Base-by-base conservation (phyloP, 768 basidiomycete species). In the Boletus tylopilopsis region DNA sequence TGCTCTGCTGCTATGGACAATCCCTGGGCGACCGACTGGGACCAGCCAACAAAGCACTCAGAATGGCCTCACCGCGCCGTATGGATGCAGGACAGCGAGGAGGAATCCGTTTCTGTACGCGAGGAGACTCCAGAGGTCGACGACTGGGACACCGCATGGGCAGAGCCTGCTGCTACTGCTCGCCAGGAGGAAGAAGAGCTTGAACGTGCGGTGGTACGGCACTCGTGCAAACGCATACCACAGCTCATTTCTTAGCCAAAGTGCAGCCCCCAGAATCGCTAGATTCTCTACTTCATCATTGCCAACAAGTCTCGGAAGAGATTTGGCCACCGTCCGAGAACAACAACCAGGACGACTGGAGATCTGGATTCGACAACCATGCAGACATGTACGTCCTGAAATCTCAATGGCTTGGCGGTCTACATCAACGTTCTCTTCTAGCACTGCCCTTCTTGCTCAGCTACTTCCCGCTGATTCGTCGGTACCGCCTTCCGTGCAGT, bases 211-310 rank as follows among this genome's bases (percentile, higher is more conserved):
- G 81, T 88, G 62, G 88, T 89, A 68, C 68, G 87, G 33, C 54
- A 29, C 60, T 43, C 33, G 45, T 50, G 47, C 34, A 50, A 21
- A 25, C 32, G 45, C n/a, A 32, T 47, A 51, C 58, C 44, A 51
- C 52, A 38, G 38, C 49, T 61, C 45, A 59, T 49, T 30, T 54
- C 50, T 55, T 45, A 58, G 42, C 45, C 40, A n/a, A 49, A 58
- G 47, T 46, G 16, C 54, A 90, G 88, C 85, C 87, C 27, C 84
- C 86, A 42, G 81, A 87, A 61, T 55, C 82, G n/a, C 65, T 90
- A 40, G 73, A 77, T 8, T 70, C 72, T 4, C 76, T 90, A 21
- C 63, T 88, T 23, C 61, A 63, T 1, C 76, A 80, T 53, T 77
- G 84, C 38, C 72, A 77, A 19, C 76, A 75, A 36, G 64, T 87